Percentiles rank a stretch among this genome's conserved stretches.
These are phyloP conservation scores for Boletus reticuloceps DNA, from an alignment of 768 basidiomycete genomes.

Conservation along the genomic window DNA sequence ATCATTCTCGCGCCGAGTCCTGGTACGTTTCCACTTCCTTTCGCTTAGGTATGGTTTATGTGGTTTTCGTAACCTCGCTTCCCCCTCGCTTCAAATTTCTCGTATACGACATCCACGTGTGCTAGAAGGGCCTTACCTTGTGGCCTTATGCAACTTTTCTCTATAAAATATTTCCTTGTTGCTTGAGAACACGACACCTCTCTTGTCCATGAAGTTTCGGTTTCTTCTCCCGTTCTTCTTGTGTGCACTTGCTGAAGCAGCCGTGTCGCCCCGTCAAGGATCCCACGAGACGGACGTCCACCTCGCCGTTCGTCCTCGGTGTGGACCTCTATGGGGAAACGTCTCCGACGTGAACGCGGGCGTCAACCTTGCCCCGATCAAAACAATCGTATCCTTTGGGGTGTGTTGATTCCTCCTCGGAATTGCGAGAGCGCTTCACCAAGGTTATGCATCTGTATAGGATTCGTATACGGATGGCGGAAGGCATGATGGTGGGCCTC, in stretches of 20 bases:
- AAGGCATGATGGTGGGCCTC: slow-evolving; percentile 43
- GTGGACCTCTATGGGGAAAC: slow-evolving; percentile 40
- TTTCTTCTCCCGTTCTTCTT: not conserved
- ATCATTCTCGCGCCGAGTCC: not conserved
- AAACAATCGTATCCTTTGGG: slow-evolving; percentile 53
- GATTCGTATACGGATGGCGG: slow-evolving; percentile 54
- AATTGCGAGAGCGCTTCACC: not conserved
- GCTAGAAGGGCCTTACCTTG: too few species aligned
- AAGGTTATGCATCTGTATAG: slow-evolving; percentile 15
- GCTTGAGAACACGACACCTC: not conserved
- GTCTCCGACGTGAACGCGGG: slow-evolving; percentile 51
- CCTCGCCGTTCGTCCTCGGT: slow-evolving; percentile 46
- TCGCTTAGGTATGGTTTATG: too few species aligned
- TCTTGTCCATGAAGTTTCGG: not conserved
- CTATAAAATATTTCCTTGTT: not conserved
- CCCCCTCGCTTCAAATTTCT: too few species aligned
- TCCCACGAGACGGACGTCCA: slow-evolving; percentile 27
- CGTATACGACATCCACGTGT: not conserved
- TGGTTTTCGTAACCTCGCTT: too few species aligned
- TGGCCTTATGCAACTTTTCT: too few species aligned
- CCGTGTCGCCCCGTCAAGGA: slow-evolving; percentile 11
- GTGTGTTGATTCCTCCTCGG: slow-evolving; percentile 20
- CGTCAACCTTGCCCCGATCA: slow-evolving; percentile 33
- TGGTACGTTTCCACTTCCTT: not conserved
- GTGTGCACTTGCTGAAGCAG: slow-evolving; percentile 8